Evolutionary conservation across 345 rosid species (phyloP).

Genomic region (Ceriops decandra): DNA sequence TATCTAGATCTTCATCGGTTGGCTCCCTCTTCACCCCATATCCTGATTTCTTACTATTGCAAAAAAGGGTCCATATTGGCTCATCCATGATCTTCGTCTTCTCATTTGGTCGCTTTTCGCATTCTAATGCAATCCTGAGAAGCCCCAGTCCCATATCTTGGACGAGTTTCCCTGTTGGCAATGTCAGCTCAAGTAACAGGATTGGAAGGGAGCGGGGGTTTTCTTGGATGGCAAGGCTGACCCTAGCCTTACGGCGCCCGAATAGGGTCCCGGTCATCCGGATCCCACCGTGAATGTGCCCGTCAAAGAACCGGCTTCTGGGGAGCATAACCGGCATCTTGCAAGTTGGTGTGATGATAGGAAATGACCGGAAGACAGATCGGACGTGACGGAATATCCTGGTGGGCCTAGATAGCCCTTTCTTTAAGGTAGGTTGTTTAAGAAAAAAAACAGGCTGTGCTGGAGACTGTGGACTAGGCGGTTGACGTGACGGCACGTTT

Average conservation of each 20-base stretch:
- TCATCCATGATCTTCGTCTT: slow-evolving; percentile 62
- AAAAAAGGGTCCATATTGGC: slow-evolving; percentile 70
- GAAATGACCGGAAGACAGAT: slow-evolving; percentile 66
- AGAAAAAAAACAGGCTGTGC: slow-evolving; percentile 30
- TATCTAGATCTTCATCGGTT: slow-evolving; percentile 61
- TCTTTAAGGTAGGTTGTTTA: slow-evolving; percentile 44
- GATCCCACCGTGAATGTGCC: slow-evolving; percentile 72
- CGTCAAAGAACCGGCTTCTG: slow-evolving; percentile 42
- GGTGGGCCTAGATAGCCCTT: slow-evolving; percentile 33
- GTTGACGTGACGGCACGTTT: background rate
- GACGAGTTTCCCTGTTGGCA: slow-evolving; percentile 70
- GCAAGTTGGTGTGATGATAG: slow-evolving; percentile 54
- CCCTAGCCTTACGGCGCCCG: slow-evolving; percentile 61
- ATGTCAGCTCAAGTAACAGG: slow-evolving; percentile 57
- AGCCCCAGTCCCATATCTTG: slow-evolving; percentile 72
- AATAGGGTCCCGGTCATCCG: slow-evolving; percentile 74
- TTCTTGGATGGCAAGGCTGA: slow-evolving; percentile 74
- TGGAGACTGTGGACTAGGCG: slow-evolving; percentile 1
- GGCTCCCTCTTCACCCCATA: slow-evolving; percentile 78
- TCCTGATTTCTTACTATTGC: slow-evolving; percentile 68
- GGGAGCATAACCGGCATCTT: slow-evolving; percentile 48
- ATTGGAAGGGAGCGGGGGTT: slow-evolving; percentile 58
- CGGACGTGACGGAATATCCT: slow-evolving; percentile 50
- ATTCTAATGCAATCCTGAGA: slow-evolving; percentile 72
- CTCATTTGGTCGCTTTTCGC: slow-evolving; percentile 60